Percentiles rank a stretch among this genome's conserved stretches.
These are phyloP conservation scores for Asterochloris erici DNA, from an alignment of 139 green algal genomes.

Conservation along the genomic window DNA sequence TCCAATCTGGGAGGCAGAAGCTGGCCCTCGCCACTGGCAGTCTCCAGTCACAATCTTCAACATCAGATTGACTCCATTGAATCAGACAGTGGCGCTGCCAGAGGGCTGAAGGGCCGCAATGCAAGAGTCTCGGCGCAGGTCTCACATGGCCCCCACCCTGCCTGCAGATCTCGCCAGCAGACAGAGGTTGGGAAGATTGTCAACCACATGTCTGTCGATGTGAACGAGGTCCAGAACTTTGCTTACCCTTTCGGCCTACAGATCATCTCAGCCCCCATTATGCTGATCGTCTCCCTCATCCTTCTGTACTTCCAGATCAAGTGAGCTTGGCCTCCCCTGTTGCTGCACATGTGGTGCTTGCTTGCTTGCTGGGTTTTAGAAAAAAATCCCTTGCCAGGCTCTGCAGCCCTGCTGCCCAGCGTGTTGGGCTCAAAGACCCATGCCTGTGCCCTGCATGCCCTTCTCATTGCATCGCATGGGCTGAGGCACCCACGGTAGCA, in stretches of 20 bases:
- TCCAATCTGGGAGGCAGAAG: no score
- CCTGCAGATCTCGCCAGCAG: conserved; percentile 30
- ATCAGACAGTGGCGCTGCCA: no score
- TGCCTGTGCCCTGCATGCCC: no score
- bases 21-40: no score
- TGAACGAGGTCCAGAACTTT: conserved; percentile 45
- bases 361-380: no score
- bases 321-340: conserved; percentile 9
- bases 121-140: background rate
- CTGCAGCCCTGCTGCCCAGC: no score
- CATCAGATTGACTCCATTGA: no score
- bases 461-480: no score
- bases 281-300: conserved; percentile 71
- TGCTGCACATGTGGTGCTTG: background rate
- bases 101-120: background rate
- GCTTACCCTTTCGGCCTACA: conserved; percentile 49
- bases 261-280: conserved; percentile 51
- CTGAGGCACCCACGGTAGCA: no score
- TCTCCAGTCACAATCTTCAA: no score
- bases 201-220: conserved; percentile 52
- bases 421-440: no score
- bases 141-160: background rate
- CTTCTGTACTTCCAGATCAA: conserved; percentile 83
- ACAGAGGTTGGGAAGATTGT: conserved; percentile 46
- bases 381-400: no score